Evolutionary conservation across 345 rosid genomes (phyloP).

Genomic region (Arabidopsis arenosa): DNA sequence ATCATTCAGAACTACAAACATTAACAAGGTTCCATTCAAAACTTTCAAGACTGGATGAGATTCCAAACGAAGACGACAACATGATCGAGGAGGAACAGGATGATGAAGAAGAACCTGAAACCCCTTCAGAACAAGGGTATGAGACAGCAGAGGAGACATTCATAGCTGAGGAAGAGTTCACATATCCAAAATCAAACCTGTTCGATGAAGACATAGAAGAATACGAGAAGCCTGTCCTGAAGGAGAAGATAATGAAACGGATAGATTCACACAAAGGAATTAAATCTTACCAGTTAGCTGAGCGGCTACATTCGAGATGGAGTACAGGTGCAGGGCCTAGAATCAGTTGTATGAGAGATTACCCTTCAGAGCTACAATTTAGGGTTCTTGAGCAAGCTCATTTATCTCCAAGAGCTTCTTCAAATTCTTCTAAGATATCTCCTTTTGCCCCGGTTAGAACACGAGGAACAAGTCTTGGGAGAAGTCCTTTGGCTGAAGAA

Average conservation of each 20-base stretch:
- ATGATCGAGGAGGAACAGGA: constrained; percentile 29
- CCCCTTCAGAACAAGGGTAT: constrained; percentile 65
- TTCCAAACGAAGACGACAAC: constrained; percentile 42
- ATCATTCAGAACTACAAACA: constrained; percentile 40
- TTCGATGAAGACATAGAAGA: constrained; percentile 65
- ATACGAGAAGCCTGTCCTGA: constrained; percentile 57
- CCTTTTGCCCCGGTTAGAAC: constrained; percentile 41
- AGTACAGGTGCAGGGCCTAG: constrained; percentile 94
- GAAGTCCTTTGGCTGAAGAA: constrained; percentile 46
- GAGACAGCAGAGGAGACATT: constrained; percentile 77
- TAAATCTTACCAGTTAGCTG: constrained; percentile 78
- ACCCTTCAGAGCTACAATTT: constrained; percentile 80
- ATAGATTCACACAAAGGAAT: constrained; percentile 80
- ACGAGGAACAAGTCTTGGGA: constrained; percentile 46
- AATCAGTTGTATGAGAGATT: constrained; percentile 95
- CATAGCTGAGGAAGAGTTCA: constrained; percentile 73
- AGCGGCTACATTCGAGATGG: constrained; percentile 79
- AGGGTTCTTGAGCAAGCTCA: constrained; percentile 71
- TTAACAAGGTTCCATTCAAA: constrained; percentile 45
- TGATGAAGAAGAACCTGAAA: constrained; percentile 45
- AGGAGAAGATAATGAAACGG: constrained; percentile 74
- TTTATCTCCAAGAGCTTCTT: constrained; percentile 69
- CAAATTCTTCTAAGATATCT: constrained; percentile 35
- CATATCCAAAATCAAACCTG: constrained; percentile 60
- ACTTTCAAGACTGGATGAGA: constrained; percentile 48